phyloP scores from a whole-genome alignment of 805 yeast species.

The Myxozyma monticola region DNA sequence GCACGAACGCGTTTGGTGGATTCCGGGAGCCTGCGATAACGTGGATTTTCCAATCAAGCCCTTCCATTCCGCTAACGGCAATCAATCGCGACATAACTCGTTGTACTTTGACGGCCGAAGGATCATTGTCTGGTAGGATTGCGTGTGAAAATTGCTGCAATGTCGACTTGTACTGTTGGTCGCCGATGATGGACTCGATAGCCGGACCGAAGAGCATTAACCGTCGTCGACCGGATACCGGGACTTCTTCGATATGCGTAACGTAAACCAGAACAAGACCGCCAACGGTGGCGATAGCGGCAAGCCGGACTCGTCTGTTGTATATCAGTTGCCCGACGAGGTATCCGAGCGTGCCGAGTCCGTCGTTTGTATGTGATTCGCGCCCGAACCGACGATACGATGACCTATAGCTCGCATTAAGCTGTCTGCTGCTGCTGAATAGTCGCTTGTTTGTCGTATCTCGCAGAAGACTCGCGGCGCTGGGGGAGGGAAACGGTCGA shows the following conservation, averaged over 20 bases:
- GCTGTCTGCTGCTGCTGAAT: no score
- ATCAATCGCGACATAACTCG: conserved; percentile 65
- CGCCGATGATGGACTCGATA: conserved; percentile 25
- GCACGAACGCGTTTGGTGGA: conserved; percentile 96
- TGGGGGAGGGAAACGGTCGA: no score
- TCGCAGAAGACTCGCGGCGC: no score
- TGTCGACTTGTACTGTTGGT: conserved; percentile 52
- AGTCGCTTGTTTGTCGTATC: no score
- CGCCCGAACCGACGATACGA: no score
- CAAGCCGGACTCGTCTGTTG: conserved; percentile 1
- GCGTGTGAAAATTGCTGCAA: conserved; percentile 52
- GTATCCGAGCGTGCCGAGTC: no score
- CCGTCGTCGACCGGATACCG: conserved; percentile 29
- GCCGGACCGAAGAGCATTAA: conserved; percentile 20
- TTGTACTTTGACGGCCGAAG: conserved; percentile 57
- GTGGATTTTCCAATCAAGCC: conserved; percentile 71
- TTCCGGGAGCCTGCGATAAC: conserved; percentile 66
- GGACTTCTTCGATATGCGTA: conserved; percentile 19
- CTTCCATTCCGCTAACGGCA: conserved; percentile 35
- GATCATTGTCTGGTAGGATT: conserved; percentile 64
- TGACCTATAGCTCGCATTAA: no score
- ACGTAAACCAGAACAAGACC: conserved; percentile 3
- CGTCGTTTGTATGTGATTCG: no score
- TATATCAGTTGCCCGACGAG: conserved; percentile 2
- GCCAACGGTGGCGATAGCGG: conserved; percentile 2